Evolutionary conservation across 2,329 filamentous ascomycete genomes (phyloP).

Genomic region (Ascochyta rabiei): DNA sequence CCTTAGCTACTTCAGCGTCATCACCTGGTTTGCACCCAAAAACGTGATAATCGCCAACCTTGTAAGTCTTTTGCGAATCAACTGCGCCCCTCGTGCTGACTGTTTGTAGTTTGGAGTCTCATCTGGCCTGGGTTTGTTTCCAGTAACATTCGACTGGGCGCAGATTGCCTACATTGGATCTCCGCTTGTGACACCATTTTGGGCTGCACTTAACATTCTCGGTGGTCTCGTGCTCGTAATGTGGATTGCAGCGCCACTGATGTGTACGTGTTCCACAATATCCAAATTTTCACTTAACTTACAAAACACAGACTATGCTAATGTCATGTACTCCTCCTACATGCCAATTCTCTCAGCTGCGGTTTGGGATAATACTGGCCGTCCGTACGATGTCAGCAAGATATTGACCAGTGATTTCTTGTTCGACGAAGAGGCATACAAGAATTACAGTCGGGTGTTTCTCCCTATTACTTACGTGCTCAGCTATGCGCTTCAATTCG

Average conservation of each 20-base stretch:
- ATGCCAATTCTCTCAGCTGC: conserved; percentile 85
- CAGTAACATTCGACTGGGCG: conserved; percentile 89
- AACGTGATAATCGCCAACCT: conserved; percentile 86
- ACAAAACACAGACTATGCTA: conserved; percentile 66
- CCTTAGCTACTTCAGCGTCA: conserved; percentile 84
- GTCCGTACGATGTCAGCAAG: conserved; percentile 79
- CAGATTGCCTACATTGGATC: conserved; percentile 89
- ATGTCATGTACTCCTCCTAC: conserved; percentile 79
- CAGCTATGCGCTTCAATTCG: conserved; percentile 86
- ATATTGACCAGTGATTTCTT: conserved; percentile 79
- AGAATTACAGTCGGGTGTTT: conserved; percentile 82
- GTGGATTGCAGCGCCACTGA: conserved; percentile 80
- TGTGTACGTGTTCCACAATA: conserved; percentile 56
- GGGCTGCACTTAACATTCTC: conserved; percentile 84
- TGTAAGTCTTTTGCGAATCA: conserved; percentile 41
- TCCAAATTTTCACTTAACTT: conserved; percentile 1
- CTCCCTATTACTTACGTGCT: conserved; percentile 86
- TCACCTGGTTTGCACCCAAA: conserved; percentile 87
- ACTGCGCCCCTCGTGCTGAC: conserved; percentile 7
- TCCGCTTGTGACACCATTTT: conserved; percentile 81
- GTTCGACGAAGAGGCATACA: conserved; percentile 78
- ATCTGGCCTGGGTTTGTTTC: conserved; percentile 84
- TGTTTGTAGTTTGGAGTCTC: conserved; percentile 70
- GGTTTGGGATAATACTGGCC: conserved; percentile 84
- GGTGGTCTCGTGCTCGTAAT: conserved; percentile 80